phyloP scores from a whole-genome alignment of 148 eudicot species.

The Simmondsia chinensis region DNA sequence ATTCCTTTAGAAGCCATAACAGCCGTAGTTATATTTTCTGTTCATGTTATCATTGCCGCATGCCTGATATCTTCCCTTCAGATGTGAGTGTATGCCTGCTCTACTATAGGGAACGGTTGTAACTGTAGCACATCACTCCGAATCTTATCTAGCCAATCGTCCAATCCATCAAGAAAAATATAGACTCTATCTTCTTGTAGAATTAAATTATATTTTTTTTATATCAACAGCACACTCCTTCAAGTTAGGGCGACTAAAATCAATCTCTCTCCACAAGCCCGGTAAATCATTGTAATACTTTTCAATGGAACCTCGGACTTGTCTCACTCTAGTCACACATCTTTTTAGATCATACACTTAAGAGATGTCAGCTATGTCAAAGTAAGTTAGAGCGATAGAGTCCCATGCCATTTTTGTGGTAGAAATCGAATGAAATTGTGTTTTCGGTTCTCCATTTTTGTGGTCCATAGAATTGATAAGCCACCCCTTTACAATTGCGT shows the following conservation, averaged over 20 bases:
- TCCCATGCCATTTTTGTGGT: constrained; percentile 3
- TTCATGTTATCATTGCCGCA: background rate
- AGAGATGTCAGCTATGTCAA: background rate
- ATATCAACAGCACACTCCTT: background rate
- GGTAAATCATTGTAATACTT: constrained; percentile 2
- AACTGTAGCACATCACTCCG: background rate
- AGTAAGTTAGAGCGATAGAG: constrained; percentile 2
- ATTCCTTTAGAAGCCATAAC: background rate
- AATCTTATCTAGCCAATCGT: background rate
- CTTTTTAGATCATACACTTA: background rate
- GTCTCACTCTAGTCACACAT: background rate
- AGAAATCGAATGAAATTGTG: background rate
- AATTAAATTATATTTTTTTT: background rate
- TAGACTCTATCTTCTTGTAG: constrained; percentile 1
- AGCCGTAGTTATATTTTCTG: background rate
- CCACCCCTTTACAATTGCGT: constrained; percentile 6
- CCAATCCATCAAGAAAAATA: constrained; percentile 1
- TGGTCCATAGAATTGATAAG: background rate
- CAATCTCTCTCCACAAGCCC: constrained; percentile 5
- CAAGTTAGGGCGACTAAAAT: background rate
- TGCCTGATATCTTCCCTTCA: background rate
- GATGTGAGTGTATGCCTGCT: constrained; percentile 3
- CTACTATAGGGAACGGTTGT: background rate
- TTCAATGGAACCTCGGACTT: constrained; percentile 1
- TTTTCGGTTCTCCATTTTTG: background rate